These are phyloP conservation scores for Diplodia mutila DNA, from an alignment of 2,329 filamentous ascomycete species.

Conservation along the genomic window DNA sequence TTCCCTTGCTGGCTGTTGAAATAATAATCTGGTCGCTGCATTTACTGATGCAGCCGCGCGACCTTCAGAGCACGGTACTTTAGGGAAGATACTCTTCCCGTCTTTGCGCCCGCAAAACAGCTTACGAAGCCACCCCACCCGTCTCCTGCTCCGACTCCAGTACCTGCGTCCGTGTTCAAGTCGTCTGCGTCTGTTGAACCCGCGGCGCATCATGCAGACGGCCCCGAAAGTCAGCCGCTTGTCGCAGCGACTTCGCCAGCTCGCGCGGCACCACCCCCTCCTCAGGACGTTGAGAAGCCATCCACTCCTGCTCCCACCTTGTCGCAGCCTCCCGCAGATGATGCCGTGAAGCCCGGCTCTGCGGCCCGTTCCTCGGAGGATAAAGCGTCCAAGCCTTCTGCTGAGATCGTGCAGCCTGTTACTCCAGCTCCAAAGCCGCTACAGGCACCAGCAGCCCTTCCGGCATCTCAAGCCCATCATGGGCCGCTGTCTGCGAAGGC, in stretches of 20 bases:
- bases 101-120: constrained; percentile 33
- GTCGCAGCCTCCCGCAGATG: constrained; percentile 27
- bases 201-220: constrained; percentile 14
- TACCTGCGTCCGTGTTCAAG: constrained; percentile 37
- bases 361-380: constrained; percentile 29
- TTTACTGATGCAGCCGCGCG: constrained; percentile 30
- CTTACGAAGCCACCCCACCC: constrained; percentile 34
- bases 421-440: background rate
- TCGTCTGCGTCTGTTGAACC: constrained; percentile 31
- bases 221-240: background rate
- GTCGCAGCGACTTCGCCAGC: background rate
- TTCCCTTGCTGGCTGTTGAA: constrained; percentile 37
- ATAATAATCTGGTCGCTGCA: constrained; percentile 27
- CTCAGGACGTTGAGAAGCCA: constrained; percentile 29
- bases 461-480: constrained; percentile 18
- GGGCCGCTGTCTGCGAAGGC: constrained; percentile 35
- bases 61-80: constrained; percentile 58
- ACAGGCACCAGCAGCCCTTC: background rate
- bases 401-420: constrained; percentile 6
- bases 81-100: constrained; percentile 46
- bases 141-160: constrained; percentile 32
- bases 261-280: background rate
- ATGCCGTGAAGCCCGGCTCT: constrained; percentile 20
- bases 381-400: constrained; percentile 27
- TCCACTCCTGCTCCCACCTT: constrained; percentile 27